Evolutionary conservation across 2,329 filamentous ascomycete genomes (phyloP), one percentile per base, ranked within the genome.

Genomic region (Cytospora piceicola): DNA sequence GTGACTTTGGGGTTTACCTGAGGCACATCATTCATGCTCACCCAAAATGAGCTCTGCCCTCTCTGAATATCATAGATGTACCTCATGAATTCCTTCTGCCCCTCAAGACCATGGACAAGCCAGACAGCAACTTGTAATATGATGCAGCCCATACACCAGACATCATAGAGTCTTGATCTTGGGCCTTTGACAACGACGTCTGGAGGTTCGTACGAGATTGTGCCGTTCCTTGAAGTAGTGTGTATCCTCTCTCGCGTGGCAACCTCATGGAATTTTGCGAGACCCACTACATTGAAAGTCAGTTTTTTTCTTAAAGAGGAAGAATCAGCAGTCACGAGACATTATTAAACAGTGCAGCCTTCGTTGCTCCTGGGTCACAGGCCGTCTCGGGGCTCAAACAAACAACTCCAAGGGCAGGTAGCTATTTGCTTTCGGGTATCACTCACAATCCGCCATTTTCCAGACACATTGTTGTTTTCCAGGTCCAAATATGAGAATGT

Each of bases 111-210:
- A n/a, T 56, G 56, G 14, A 61, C 5, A 8, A 65, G n/a, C 49
- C 63, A 65, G 6, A 54, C 42, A 4, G 61, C n/a, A 1, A 52
- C 15, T 46, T 65, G 57, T 32, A 65, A 17, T 2, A 49, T 61
- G 1, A 65, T 61, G 32, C 58, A 61, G 24, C 58, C 58, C 57
- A 65, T 51, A 7, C 29, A 61, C 63, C 58, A 61, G 17, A 62
- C 29, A 32, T 65, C 53, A 22, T 61, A 61, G 11, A 56, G 53
- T 20, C 63, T n/a, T 30, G 58, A 65, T 6, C 20, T 54, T 5
- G 34, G 36, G 17, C n/a, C 9, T n/a, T 9, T 12, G 17, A 3
- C n/a, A n/a, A n/a, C n/a, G 20, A 2, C 22, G 4, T 61, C 51
- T 1, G 51, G 60, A 7, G 60, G 60, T 24, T 56, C 34, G 27